Base-by-base conservation (phyloP, 345 rosid species). In the Melaleuca alternifolia region DNA sequence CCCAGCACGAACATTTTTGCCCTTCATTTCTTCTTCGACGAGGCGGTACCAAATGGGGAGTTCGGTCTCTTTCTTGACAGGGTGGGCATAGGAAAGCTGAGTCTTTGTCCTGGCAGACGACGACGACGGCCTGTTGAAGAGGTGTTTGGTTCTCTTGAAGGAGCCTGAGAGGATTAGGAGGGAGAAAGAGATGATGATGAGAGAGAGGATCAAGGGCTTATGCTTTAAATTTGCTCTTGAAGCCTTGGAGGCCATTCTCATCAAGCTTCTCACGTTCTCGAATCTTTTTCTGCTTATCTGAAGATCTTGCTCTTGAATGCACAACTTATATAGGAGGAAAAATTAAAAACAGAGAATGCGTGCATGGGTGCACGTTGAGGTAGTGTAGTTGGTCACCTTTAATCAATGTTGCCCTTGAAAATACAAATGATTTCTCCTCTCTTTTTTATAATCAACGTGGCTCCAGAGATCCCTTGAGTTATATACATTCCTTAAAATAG, bases 1-100 rank as follows among this genome's bases (percentile, higher is more conserved):
- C n/a, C 96, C 99, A 21, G 93, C 89, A 84, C 90, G 92, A 85
- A 93, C 89, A 46, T 53, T 89, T 46, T 84, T 54, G 20, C 86
- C 90, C 4, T 82, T 84, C 50, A 88, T 81, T 56, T 88, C 91
- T 50, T 88, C 82, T 48, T 86, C 85, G 33, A 95, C 26, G 37
- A 92, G 86, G 28, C 89, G 85, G 20, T 92, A 87, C 95, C 96
- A 94, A 52, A 51, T 85, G 6, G 92, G 93, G 89, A 85, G 51
- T 41, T 53, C 21, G 62, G 86, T 7, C 86, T 84, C 30, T 1
- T 61, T 6, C 24, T 56, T n/a, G 50, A 44, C 71, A n/a, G 30
- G 44, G 23, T 46, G 16, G 21, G 76, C 87, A 12, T 12, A 56
- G n/a, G 5, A 84, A 51, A 33, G 41, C 28, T 30, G 41, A 20